Conservation (phyloP, 2,329 filamentous ascomycete species). For the Nannizziopsis arthrosporioides region DNA sequence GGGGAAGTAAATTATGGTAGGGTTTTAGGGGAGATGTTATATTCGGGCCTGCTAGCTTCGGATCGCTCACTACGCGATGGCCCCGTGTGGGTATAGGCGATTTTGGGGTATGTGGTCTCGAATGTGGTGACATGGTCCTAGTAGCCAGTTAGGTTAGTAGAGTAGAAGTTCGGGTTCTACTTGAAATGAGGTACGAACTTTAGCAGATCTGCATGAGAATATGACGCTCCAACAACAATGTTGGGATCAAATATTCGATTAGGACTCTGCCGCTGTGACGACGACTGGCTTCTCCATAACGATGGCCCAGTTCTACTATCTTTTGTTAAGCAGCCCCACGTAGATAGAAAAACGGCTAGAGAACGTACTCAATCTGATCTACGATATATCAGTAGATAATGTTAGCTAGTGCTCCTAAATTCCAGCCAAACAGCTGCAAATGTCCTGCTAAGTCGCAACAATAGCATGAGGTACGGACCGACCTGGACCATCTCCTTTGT, state of each 20-base stretch:
- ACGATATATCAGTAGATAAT: neutral
- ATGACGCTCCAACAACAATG: conserved; percentile 82
- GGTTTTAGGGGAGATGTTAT: conserved; percentile 51
- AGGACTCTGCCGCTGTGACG: conserved; percentile 40
- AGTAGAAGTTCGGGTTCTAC: neutral
- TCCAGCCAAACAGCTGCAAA: neutral
- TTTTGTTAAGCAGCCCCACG: neutral
- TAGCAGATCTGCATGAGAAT: conserved; percentile 90
- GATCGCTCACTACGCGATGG: conserved; percentile 30
- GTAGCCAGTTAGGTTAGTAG: conserved; percentile 8
- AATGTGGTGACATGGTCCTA: conserved; percentile 33
- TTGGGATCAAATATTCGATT: conserved; percentile 50
- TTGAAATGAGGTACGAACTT: conserved; percentile 50
- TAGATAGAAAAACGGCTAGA: conserved; percentile 5
- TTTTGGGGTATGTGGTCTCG: conserved; percentile 61
- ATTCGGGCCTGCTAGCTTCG: conserved; percentile 35
- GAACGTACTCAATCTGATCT: conserved; percentile 32
- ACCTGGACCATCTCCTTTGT: conserved; percentile 98
- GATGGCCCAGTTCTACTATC: conserved; percentile 64
- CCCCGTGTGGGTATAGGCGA: conserved; percentile 30
- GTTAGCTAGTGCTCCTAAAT: conserved; percentile 1
- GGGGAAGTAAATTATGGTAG: conserved; percentile 71
- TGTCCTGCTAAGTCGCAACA: conserved; percentile 1
- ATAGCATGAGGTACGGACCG: conserved; percentile 54
- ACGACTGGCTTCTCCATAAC: conserved; percentile 62